These are phyloP conservation scores for Aspergillus sp. DNA, from an alignment of 2,329 filamentous ascomycete species.

Conservation along the genomic window DNA sequence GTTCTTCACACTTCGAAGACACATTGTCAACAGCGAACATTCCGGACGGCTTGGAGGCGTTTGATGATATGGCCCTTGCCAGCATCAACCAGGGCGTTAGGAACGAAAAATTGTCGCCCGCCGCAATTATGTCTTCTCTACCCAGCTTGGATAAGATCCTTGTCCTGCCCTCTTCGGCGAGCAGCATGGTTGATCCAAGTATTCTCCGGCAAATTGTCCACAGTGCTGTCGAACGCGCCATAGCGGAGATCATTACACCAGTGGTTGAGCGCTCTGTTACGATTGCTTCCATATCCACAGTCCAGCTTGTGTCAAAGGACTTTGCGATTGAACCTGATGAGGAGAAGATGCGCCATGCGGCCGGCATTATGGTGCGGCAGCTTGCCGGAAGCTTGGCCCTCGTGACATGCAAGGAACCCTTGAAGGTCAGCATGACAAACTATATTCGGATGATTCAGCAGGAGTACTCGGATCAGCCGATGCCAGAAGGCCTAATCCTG, in stretches of 20 bases:
- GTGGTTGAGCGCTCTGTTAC: constrained; percentile 97
- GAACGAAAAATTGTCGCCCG: constrained; percentile 65
- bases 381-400: constrained; percentile 88
- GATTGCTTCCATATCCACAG: constrained; percentile 92
- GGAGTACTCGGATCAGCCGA: constrained; percentile 56
- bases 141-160: constrained; percentile 76
- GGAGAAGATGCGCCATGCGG: constrained; percentile 73
- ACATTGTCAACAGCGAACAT: constrained; percentile 47
- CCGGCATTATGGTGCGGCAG: constrained; percentile 89
- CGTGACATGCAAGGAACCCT: constrained; percentile 96
- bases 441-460: constrained; percentile 81
- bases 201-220: constrained; percentile 68
- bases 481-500: constrained; percentile 89
- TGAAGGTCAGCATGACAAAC: constrained; percentile 94
- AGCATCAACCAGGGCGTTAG: constrained; percentile 60
- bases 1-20: constrained; percentile 56
- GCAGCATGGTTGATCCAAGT: constrained; percentile 64
- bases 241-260: constrained; percentile 93
- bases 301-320: constrained; percentile 92
- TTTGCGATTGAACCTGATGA: constrained; percentile 90
- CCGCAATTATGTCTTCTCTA: constrained; percentile 68
- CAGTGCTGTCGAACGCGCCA: constrained; percentile 75
- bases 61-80: constrained; percentile 74
- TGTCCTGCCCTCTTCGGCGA: constrained; percentile 67
- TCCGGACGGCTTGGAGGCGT: constrained; percentile 66